Percentiles rank a stretch among this genome's conserved stretches.
phyloP scores from a whole-genome alignment of 2,329 filamentous ascomycete genomes.

The Lasiodiplodia sp. region DNA sequence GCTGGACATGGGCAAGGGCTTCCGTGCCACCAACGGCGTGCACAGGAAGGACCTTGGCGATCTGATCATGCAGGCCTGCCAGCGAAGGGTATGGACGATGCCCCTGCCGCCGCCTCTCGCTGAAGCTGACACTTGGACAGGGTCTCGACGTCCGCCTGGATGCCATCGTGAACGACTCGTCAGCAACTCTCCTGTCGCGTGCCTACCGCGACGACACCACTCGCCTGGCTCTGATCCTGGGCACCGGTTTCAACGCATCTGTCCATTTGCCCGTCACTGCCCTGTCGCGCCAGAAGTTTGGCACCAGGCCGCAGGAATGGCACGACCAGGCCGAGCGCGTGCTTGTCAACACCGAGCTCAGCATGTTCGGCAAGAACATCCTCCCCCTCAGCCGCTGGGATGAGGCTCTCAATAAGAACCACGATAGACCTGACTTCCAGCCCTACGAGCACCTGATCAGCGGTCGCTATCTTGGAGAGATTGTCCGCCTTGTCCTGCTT shows the following conservation, averaged over 20 bases:
- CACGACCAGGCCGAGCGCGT: conserved; percentile 65
- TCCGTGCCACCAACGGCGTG: conserved; percentile 65
- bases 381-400: conserved; percentile 69
- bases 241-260: conserved; percentile 71
- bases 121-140: conserved; percentile 37
- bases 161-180: conserved; percentile 70
- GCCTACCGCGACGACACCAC: conserved; percentile 68
- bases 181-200: conserved; percentile 67
- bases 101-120: conserved; percentile 14
- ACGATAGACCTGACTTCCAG: conserved; percentile 68
- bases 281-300: conserved; percentile 64
- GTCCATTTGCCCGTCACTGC: conserved; percentile 65
- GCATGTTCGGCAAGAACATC: conserved; percentile 69
- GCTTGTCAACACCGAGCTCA: conserved; percentile 70
- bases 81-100: conserved; percentile 50
- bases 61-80: conserved; percentile 66
- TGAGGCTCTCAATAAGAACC: conserved; percentile 63
- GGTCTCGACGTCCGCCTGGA: conserved; percentile 65
- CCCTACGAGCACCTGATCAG: conserved; percentile 71
- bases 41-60: conserved; percentile 66
- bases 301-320: conserved; percentile 61
- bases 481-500: conserved; percentile 66
- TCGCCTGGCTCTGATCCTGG: conserved; percentile 69
- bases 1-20: conserved; percentile 71
- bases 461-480: conserved; percentile 69